phyloP scores from a whole-genome alignment of 73 alveolate species.

The Tetrahymena elliotti region DNA sequence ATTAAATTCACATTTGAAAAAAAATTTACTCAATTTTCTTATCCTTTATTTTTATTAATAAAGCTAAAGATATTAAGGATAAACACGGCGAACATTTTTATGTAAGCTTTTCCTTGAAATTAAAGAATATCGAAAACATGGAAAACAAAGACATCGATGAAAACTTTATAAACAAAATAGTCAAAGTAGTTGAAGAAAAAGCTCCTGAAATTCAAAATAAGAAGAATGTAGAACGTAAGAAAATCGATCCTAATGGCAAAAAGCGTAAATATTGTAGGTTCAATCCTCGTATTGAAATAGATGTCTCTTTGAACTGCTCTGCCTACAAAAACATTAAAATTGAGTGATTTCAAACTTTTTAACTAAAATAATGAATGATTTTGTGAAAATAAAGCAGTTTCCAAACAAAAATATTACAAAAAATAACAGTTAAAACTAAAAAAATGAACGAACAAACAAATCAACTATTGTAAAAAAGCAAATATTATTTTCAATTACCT shows the following conservation, averaged over 20 bases:
- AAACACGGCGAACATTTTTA: neutral
- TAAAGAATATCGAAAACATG: neutral
- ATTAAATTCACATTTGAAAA: neutral
- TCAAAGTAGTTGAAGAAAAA: neutral
- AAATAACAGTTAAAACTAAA: neutral
- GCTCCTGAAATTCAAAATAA: neutral
- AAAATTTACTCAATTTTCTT: neutral
- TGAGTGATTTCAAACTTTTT: neutral
- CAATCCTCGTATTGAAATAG: neutral
- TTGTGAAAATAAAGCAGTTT: neutral
- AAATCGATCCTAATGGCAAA: neutral
- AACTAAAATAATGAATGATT: too few species aligned
- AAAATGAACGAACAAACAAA: neutral
- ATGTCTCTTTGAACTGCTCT: neutral
- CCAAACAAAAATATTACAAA: neutral
- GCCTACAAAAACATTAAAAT: neutral
- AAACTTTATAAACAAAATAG: neutral
- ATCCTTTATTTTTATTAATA: neutral
- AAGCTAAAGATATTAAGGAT: neutral
- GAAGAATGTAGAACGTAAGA: neutral
- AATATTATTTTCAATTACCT: neutral
- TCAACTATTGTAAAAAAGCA: neutral
- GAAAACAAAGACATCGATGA: neutral
- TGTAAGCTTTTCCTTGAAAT: neutral
- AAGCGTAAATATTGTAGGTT: neutral